A percentile compares a stretch with the other conserved stretches of the same genome.
These are phyloP conservation scores for Fusarium chuoi DNA, from an alignment of 2,329 filamentous ascomycete genomes.

Conservation along the genomic window DNA sequence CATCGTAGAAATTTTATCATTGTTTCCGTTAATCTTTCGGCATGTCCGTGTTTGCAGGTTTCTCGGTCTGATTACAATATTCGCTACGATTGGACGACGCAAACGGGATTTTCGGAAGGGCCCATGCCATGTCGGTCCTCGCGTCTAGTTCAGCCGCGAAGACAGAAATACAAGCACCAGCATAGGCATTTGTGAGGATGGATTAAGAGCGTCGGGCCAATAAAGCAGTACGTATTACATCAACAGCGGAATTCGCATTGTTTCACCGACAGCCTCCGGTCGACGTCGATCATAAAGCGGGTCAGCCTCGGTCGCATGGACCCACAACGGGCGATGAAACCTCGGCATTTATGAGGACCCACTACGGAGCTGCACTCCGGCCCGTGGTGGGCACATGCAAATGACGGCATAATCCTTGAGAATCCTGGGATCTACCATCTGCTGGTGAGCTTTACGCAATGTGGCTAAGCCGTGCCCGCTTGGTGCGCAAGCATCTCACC, in stretches of 20 bases:
- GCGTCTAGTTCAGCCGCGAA: not conserved
- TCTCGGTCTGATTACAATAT: not conserved
- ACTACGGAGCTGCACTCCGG: not conserved
- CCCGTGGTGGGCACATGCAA: not conserved
- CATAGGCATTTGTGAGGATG: not conserved
- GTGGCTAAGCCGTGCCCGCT: not conserved
- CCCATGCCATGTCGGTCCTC: not conserved
- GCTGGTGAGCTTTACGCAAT: too few relatives aligned
- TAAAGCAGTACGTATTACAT: accelerated
- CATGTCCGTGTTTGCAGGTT: not conserved
- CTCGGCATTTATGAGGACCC: not conserved
- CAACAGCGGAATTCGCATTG: not conserved
- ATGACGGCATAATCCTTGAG: not conserved
- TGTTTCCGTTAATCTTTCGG: constrained; percentile 1
- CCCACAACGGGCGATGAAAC: not conserved
- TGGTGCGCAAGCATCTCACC: too few relatives aligned
- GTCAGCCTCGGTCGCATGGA: not conserved
- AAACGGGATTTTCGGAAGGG: not conserved
- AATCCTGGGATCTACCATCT: too few relatives aligned
- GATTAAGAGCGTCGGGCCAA: not conserved
- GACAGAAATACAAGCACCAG: not conserved
- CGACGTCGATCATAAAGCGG: not conserved
- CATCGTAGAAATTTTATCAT: not conserved
- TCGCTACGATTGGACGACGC: not conserved
- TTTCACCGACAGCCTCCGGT: not conserved